Evolutionary conservation across 2,329 filamentous ascomycete genomes (phyloP).

Genomic region (Aciculosporium take): DNA sequence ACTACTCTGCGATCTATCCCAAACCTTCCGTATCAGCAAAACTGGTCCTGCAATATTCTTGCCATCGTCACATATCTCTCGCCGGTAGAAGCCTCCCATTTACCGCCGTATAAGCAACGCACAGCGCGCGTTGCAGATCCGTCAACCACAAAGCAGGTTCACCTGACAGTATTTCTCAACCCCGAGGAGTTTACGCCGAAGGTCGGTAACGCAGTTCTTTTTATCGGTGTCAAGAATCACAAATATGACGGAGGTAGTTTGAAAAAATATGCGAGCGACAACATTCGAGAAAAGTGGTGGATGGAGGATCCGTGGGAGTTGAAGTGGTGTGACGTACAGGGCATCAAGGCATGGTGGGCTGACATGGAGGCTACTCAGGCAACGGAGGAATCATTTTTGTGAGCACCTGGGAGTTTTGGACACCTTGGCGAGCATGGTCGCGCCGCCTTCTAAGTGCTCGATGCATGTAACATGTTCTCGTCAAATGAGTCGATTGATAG

Average conservation of each 20-base stretch:
- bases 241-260: conserved; percentile 33
- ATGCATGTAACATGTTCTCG: too few species aligned
- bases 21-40: conserved; percentile 39
- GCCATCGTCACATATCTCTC: conserved; percentile 34
- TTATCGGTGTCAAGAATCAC: conserved; percentile 44
- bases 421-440: too few species aligned
- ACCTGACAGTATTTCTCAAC: conserved; percentile 40
- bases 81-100: conserved; percentile 31
- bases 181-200: conserved; percentile 31
- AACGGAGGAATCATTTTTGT: conserved; percentile 3
- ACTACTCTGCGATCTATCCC: conserved; percentile 36
- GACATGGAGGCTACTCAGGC: conserved; percentile 10
- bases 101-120: conserved; percentile 37
- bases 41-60: conserved; percentile 43
- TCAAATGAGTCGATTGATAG: too few species aligned
- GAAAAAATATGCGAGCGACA: conserved; percentile 30
- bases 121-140: conserved; percentile 36
- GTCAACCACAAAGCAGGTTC: conserved; percentile 36
- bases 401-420: background rate
- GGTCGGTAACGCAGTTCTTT: conserved; percentile 34
- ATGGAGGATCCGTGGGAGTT: conserved; percentile 31
- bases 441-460: too few species aligned
- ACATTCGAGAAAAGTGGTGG: conserved; percentile 32
- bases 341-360: conserved; percentile 32
- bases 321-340: conserved; percentile 34